These are phyloP conservation scores for Monosporascus sp. DNA, from an alignment of 2,329 filamentous ascomycete genomes.

Conservation along the genomic window DNA sequence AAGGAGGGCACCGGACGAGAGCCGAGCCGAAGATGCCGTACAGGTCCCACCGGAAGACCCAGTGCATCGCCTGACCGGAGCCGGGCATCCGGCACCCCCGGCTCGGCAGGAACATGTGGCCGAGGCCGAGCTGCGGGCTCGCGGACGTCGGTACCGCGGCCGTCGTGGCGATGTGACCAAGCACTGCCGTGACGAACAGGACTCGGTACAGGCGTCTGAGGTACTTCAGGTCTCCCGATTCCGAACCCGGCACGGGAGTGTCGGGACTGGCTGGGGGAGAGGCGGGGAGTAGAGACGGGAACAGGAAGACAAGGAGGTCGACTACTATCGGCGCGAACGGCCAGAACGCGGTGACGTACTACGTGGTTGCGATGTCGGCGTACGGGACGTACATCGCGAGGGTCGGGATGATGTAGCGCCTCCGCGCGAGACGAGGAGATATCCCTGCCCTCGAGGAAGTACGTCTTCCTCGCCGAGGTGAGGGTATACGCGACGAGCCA, in stretches of 20 bases:
- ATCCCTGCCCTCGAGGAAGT: neutral
- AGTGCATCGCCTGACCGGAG: slow-evolving; percentile 2
- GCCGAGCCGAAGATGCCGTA: slow-evolving; percentile 1
- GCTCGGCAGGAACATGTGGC: slow-evolving; percentile 2
- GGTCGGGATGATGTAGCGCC: slow-evolving; percentile 1
- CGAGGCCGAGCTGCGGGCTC: neutral
- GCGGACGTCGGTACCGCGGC: neutral
- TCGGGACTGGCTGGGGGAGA: neutral
- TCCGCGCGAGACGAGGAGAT: neutral
- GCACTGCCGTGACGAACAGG: neutral
- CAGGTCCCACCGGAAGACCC: slow-evolving; percentile 5
- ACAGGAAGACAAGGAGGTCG: neutral
- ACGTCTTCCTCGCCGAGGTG: neutral
- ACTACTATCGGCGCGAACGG: slow-evolving; percentile 1
- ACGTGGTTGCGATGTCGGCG: neutral
- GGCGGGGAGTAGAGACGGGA: neutral
- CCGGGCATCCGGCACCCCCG: neutral
- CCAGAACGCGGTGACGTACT: slow-evolving; percentile 3
- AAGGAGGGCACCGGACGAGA: slow-evolving; percentile 1
- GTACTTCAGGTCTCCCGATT: neutral
- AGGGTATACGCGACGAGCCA: neutral
- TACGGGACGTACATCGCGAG: slow-evolving; percentile 1
- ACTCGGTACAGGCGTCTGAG: slow-evolving; percentile 1
- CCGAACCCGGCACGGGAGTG: neutral
- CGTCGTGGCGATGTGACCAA: neutral